phyloP scores from a whole-genome alignment of 2,329 filamentous ascomycete genomes.

The Dactylellina haptotyla region DNA sequence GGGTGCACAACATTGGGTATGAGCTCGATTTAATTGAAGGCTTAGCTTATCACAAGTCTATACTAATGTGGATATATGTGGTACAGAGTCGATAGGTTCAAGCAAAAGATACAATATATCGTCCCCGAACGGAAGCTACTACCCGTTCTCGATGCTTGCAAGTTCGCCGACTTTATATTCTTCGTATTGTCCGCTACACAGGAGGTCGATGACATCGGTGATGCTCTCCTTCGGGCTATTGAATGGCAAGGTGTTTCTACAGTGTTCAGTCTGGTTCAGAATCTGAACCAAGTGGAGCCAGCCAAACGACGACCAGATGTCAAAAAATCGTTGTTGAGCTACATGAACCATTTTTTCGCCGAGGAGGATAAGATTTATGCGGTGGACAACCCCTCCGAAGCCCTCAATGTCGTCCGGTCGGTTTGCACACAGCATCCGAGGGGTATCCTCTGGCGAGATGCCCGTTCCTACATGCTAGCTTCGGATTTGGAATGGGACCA shows the following conservation, averaged over 20 bases:
- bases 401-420: constrained; percentile 87
- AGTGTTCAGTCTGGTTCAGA: constrained; percentile 84
- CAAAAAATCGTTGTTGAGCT: constrained; percentile 84
- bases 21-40: background rate
- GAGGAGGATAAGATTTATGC: constrained; percentile 90
- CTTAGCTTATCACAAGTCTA: background rate
- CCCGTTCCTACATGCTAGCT: constrained; percentile 92
- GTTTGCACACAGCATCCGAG: constrained; percentile 92
- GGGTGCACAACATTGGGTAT: constrained; percentile 66
- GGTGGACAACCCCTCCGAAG: constrained; percentile 88
- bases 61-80: background rate
- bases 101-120: constrained; percentile 90
- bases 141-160: constrained; percentile 82
- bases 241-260: constrained; percentile 96
- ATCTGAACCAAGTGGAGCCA: constrained; percentile 79
- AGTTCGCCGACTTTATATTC: constrained; percentile 89
- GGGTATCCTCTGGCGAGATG: constrained; percentile 93
- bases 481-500: constrained; percentile 81
- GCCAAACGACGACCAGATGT: constrained; percentile 81
- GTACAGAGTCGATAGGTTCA: constrained; percentile 80
- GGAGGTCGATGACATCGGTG: constrained; percentile 85
- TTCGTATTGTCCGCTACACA: constrained; percentile 83
- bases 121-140: constrained; percentile 73
- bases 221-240: constrained; percentile 83
- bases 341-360: constrained; percentile 93